Percentiles rank a stretch among this genome's conserved stretches.
phyloP scores from a whole-genome alignment of 1,284 basidiomycete species.

The Melampsora allii-populina region DNA sequence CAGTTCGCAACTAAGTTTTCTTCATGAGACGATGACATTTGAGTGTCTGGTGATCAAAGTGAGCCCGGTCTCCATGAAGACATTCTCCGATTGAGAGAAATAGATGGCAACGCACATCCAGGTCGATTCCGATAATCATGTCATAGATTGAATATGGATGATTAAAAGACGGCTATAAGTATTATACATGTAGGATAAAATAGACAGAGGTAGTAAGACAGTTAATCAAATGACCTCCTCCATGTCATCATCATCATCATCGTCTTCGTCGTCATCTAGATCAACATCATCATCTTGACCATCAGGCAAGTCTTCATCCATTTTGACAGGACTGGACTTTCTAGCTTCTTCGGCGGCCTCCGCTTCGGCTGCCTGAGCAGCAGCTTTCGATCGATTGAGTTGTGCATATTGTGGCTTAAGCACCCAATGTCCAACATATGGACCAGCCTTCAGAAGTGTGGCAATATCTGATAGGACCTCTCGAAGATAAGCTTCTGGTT shows the following conservation, averaged over 20 bases:
- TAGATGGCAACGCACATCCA: too few species aligned
- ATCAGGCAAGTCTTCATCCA: slow-evolving; percentile 12
- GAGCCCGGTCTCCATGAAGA: too few species aligned
- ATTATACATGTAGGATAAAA: too few species aligned
- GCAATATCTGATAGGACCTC: slow-evolving; percentile 80
- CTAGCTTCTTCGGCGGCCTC: slow-evolving; percentile 24
- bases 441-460: slow-evolving; percentile 71
- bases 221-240: background rate
- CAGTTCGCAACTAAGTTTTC: too few species aligned
- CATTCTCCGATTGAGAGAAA: too few species aligned
- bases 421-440: slow-evolving; percentile 57
- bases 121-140: too few species aligned
- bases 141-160: too few species aligned
- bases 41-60: too few species aligned
- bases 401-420: slow-evolving; percentile 48
- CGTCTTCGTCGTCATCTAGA: slow-evolving; percentile 24
- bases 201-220: too few species aligned
- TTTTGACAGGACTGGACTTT: slow-evolving; percentile 1
- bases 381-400: slow-evolving; percentile 35
- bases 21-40: too few species aligned
- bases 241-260: slow-evolving; percentile 36
- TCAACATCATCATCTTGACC: slow-evolving; percentile 28
- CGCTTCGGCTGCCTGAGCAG: slow-evolving; percentile 20
- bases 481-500: slow-evolving; percentile 86
- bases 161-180: too few species aligned